Base-by-base conservation (phyloP, 2,329 filamentous ascomycete species). In the Fonsecaea pugnacius region DNA sequence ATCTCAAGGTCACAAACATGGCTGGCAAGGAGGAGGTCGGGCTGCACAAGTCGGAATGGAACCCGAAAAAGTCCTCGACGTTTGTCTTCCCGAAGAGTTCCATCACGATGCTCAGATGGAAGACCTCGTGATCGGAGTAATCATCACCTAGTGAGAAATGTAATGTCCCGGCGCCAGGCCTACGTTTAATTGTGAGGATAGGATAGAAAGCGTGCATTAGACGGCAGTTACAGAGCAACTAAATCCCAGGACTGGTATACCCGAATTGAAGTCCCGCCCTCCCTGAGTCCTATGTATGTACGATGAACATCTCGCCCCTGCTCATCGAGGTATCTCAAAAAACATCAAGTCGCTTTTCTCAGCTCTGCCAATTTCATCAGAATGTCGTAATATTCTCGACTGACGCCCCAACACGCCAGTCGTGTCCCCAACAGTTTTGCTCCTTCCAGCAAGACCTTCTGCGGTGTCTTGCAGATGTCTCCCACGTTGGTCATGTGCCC, bases 21-120 rank as follows among this genome's bases (percentile, higher is more conserved):
- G 84, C 82, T 4, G 84, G 80, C 3, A 84, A 85, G 70, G 80
- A 90, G 72, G 84, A 87, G 61, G 89, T 92, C 12, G 79, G 79
- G 0, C 78, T 91, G 61, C 73, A 80, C 62, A 85, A 89, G 75
- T 83, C 79, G 8, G 84, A 78, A 50, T 92, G 89, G 89, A 80
- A 87, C 12, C 48, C 55, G 72, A 87, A 84, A 0, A 76, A 84
- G 72, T 36, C 33, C 30, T 24, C 60, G n/a, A 75, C 78, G 50
- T 92, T 85, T 72, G 83, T 78, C 1, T 93, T 93, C 75, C 80
- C 82, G 1, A 91, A 87, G 78, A 85, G 89, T 73, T 90, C 88
- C 2, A 82, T 92, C 53, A 91, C 88, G 2, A 77, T 92, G 76
- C 74, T 92, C 70, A 80, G 82, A 68, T 85, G 83, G 83, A 83